Base-by-base conservation (phyloP, 2,329 filamentous ascomycete species). In the Thielaviopsis euricoi region DNA sequence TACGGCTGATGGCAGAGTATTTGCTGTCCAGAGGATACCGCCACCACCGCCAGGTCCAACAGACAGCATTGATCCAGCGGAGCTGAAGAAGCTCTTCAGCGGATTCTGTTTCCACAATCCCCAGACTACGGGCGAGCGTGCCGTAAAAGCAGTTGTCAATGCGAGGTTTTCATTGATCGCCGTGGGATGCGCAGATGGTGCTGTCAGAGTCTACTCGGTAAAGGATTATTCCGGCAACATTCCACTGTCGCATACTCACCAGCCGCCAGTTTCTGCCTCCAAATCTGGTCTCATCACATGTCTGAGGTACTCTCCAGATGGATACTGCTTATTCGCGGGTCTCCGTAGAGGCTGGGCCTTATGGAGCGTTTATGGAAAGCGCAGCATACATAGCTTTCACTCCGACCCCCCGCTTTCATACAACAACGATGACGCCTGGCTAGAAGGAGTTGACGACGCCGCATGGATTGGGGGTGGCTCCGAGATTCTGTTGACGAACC, bases 361-460 rank as follows among this genome's bases (percentile, higher is more conserved):
- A 52, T 98, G 91, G 91, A 97, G 91, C 68, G 93, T 97, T 43
- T 98, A 95, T 70, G 93, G 93, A 37, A 96, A 95, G 69, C 79
- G 85, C 2, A 85, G 89, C 15, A 89, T 86, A 58, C 88, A 82
- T 64, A 95, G 88, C 66, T 97, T 97, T 67, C 76, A 78, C 6
- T 76, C 80, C 13, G 87, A 95, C 64, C 73, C 75, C 25, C 70
- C 73, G 1, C 74, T 89, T 43, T 81, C 83, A 2, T 72, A 77
- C 53, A 71, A 73, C 6, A 91, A 93, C 65, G 79, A 78, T 26
- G 91, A 98, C 66, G 78, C 80, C 51, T 97, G 91, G 89, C 75
- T 97, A n/a, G 76, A 79, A 6, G 88, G 90, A 3, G 76, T 95
- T 23, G 77, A 75, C 21, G 82, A 86, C 64, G 89, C 86, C 3